Percentiles rank a stretch among this genome's conserved stretches.
Evolutionary conservation across 371 early-diverging fungal genomes (phyloP).

Genomic region (Capillidium rhysosporum): DNA sequence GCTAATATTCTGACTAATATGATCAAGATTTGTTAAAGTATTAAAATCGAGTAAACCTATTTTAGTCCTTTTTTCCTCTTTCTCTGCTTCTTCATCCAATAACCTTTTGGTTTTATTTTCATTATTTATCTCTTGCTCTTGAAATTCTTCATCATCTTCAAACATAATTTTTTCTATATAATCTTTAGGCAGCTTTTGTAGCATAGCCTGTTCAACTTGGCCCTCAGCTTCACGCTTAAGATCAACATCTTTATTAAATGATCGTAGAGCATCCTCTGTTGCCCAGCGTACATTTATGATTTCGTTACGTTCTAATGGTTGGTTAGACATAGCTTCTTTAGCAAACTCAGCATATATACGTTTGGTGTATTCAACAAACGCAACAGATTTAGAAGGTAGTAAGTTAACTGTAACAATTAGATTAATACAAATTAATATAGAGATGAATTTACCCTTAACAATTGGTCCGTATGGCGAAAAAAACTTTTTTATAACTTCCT

Average conservation of each 20-base stretch:
- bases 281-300: constrained; percentile 38
- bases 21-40: not conserved
- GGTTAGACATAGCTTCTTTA: constrained; percentile 74
- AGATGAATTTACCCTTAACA: constrained; percentile 31
- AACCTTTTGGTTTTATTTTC: not conserved
- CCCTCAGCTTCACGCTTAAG: constrained; percentile 26
- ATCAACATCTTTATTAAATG: constrained; percentile 28
- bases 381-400: constrained; percentile 44
- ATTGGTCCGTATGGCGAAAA: constrained; percentile 65
- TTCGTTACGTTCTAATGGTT: constrained; percentile 46
- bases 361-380: constrained; percentile 53
- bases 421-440: too few relatives aligned
- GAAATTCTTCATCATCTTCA: constrained; percentile 11
- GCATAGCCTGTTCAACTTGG: constrained; percentile 24
- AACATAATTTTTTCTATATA: too few relatives aligned
- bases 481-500: constrained; percentile 34
- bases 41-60: not conserved
- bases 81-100: not conserved
- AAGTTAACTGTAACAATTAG: constrained; percentile 28
- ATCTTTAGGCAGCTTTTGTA: constrained; percentile 29
- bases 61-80: not conserved
- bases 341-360: constrained; percentile 68
- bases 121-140: too few relatives aligned
- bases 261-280: constrained; percentile 37
- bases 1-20: constrained; percentile 1